Evolutionary conservation across 495 filamentous ascomycete genomes (phyloP).

Genomic region (Podospora appendiculata): DNA sequence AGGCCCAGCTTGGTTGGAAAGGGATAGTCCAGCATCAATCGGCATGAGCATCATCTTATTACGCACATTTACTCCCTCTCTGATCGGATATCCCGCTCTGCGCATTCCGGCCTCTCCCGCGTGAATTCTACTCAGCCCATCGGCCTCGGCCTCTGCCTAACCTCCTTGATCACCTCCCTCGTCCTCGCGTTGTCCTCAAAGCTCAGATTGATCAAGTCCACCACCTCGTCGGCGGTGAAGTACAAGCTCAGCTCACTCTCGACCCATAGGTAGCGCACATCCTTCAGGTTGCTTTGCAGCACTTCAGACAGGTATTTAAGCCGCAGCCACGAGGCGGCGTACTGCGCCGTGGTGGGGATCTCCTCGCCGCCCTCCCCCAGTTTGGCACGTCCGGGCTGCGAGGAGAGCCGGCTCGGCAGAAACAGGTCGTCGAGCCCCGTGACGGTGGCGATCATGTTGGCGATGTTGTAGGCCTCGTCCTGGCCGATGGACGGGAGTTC

Average conservation of each 20-base stretch:
- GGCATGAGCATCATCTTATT: no score
- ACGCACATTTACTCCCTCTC: no score
- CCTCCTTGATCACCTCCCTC: slow-evolving; percentile 70
- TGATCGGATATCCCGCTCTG: no score
- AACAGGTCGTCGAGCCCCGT: slow-evolving; percentile 69
- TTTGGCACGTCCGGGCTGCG: slow-evolving; percentile 3
- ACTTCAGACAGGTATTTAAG: slow-evolving; percentile 87
- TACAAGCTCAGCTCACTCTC: slow-evolving; percentile 80
- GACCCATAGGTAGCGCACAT: slow-evolving; percentile 82
- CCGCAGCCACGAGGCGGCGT: slow-evolving; percentile 76
- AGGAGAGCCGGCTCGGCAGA: slow-evolving; percentile 39
- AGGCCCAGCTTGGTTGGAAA: no score
- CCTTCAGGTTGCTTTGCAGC: slow-evolving; percentile 78
- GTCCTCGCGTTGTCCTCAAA: slow-evolving; percentile 85
- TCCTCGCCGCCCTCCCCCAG: slow-evolving; percentile 24
- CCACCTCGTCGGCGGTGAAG: slow-evolving; percentile 74
- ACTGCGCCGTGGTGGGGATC: slow-evolving; percentile 66
- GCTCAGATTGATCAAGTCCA: slow-evolving; percentile 79
- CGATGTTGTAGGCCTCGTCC: slow-evolving; percentile 73
- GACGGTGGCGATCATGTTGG: slow-evolving; percentile 62
- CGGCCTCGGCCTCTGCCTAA: slow-evolving; percentile 45
- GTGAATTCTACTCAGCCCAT: not conserved
- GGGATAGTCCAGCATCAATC: no score
- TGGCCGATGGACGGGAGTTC: slow-evolving; percentile 83
- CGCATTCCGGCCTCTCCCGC: no score